Percentiles rank a stretch among this genome's conserved stretches.
These are phyloP conservation scores for Cryptosporidium felis DNA, from an alignment of 169 alveolate species.

Conservation along the genomic window DNA sequence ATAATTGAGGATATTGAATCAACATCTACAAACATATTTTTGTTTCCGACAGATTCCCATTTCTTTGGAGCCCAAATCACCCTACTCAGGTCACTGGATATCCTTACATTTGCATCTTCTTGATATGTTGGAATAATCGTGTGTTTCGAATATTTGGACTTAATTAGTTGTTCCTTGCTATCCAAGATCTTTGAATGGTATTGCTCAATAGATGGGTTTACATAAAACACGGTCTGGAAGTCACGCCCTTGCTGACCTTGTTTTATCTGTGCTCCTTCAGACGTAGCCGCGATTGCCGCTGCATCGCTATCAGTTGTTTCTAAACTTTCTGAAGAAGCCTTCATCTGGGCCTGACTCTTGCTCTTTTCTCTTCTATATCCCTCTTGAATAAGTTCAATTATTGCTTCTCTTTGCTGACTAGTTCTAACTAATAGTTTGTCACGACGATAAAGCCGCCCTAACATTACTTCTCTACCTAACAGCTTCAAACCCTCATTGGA, in stretches of 20 bases:
- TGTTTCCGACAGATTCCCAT: conserved; percentile 50
- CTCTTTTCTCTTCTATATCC: conserved; percentile 66
- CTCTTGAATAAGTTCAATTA: conserved; percentile 69
- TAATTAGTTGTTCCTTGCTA: conserved; percentile 18
- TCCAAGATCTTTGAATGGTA: conserved; percentile 31
- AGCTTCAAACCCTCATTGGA: conserved; percentile 53
- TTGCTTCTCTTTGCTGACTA: conserved; percentile 55
- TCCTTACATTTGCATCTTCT: conserved; percentile 59
- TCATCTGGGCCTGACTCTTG: conserved; percentile 63
- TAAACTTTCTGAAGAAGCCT: conserved; percentile 56
- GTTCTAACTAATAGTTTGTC: conserved; percentile 44
- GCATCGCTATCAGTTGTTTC: conserved; percentile 66
- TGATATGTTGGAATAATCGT: conserved; percentile 65
- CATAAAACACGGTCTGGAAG: conserved; percentile 55
- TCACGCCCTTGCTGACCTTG: conserved; percentile 72
- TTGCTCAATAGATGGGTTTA: conserved; percentile 27
- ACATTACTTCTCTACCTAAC: conserved; percentile 61
- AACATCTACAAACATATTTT: conserved; percentile 59
- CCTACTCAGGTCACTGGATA: conserved; percentile 57
- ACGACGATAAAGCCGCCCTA: conserved; percentile 68
- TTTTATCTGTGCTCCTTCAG: conserved; percentile 66
- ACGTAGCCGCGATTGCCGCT: conserved; percentile 65
- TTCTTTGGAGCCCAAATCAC: conserved; percentile 64
- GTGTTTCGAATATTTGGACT: conserved; percentile 47
- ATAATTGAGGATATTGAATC: conserved; percentile 64